A percentile compares a stretch with the other conserved stretches of the same genome.
These are phyloP conservation scores for Bacidia gigantensis DNA, from an alignment of 495 filamentous ascomycete species.

Conservation along the genomic window DNA sequence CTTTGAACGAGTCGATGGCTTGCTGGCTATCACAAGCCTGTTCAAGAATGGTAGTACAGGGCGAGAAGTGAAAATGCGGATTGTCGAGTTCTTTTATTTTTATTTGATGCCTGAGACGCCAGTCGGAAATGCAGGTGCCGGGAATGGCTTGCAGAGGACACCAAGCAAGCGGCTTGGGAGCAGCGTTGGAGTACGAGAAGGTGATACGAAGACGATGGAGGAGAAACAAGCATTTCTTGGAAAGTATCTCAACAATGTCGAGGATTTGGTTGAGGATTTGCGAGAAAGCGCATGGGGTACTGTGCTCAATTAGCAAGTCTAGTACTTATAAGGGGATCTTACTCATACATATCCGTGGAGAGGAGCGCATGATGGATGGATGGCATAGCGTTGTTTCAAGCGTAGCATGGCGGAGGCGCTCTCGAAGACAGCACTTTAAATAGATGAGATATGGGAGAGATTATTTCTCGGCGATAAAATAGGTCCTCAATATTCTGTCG, in stretches of 20 bases:
- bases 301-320: conserved; percentile 12
- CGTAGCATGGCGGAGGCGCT: background rate
- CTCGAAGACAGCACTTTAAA: background rate
- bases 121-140: conserved; percentile 22
- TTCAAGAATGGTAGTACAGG: conserved; percentile 75
- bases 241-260: conserved; percentile 73
- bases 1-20: conserved; percentile 85
- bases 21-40: conserved; percentile 82
- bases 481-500: conserved; percentile 30
- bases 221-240: conserved; percentile 80
- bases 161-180: conserved; percentile 45
- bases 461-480: conserved; percentile 13
- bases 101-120: conserved; percentile 90
- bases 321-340: no score
- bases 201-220: conserved; percentile 55
- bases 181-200: conserved; percentile 28
- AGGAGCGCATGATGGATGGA: no score
- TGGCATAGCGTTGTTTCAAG: background rate
- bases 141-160: conserved; percentile 44
- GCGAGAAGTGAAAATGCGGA: conserved; percentile 78
- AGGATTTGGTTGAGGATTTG: conserved; percentile 81
- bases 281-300: conserved; percentile 49
- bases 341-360: no score
- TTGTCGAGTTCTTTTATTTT: conserved; percentile 93
- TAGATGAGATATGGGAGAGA: background rate